These are phyloP conservation scores for Epichloe gansuensis DNA, from an alignment of 2,329 filamentous ascomycete species.

Conservation along the genomic window DNA sequence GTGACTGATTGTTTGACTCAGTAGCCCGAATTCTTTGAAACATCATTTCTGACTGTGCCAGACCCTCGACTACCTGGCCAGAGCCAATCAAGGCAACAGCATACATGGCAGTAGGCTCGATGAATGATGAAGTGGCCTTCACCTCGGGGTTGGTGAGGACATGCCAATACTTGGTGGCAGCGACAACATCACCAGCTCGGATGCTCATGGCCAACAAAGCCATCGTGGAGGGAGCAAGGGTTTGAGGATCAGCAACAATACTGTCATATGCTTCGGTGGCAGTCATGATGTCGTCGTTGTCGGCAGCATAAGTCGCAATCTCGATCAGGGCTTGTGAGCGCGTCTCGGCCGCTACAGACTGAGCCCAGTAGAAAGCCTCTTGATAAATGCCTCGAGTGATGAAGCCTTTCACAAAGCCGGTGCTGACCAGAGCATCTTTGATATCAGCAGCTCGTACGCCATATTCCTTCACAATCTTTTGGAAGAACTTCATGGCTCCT, in stretches of 20 bases:
- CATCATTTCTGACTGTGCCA: constrained; percentile 72
- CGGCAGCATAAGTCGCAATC: constrained; percentile 68
- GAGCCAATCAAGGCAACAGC: constrained; percentile 77
- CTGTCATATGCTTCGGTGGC: constrained; percentile 55
- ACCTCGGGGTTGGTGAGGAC: constrained; percentile 53
- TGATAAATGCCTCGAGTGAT: constrained; percentile 57
- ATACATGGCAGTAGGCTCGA: constrained; percentile 87
- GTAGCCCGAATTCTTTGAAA: constrained; percentile 68
- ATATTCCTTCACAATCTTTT: constrained; percentile 58
- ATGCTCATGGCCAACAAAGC: constrained; percentile 81
- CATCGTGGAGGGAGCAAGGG: constrained; percentile 50
- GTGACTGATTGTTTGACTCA: constrained; percentile 35
- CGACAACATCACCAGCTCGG: constrained; percentile 65
- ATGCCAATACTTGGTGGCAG: constrained; percentile 71
- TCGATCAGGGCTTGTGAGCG: constrained; percentile 54
- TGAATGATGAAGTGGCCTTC: constrained; percentile 50
- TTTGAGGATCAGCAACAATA: constrained; percentile 38
- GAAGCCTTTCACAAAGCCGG: constrained; percentile 70
- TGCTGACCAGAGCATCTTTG: constrained; percentile 57
- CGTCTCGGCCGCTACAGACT: constrained; percentile 46
- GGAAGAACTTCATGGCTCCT: constrained; percentile 74
- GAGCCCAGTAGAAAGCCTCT: constrained; percentile 64
- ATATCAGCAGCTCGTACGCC: constrained; percentile 48
- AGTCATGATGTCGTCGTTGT: constrained; percentile 57
- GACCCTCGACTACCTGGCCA: constrained; percentile 69